Conservation (phyloP, 2,329 filamentous ascomycete species). For the Mycosphaerella arachidis region DNA sequence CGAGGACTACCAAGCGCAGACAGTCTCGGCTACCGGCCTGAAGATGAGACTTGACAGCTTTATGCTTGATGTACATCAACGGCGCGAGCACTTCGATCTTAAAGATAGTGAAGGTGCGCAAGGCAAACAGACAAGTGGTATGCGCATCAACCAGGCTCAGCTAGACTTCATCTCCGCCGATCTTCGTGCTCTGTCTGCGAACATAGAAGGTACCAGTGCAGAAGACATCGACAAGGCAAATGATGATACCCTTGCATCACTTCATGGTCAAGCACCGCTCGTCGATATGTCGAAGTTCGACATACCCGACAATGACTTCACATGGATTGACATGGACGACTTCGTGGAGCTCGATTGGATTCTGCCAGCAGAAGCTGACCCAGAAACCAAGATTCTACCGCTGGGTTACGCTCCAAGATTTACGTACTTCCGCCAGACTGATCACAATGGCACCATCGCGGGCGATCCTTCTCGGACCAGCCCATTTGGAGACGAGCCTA, state of each 20-base stretch:
- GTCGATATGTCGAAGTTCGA: conserved; percentile 78
- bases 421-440: conserved; percentile 95
- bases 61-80: conserved; percentile 92
- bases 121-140: conserved; percentile 77
- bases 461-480: conserved; percentile 80
- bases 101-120: conserved; percentile 63
- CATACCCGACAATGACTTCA: conserved; percentile 91
- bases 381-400: conserved; percentile 89
- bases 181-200: conserved; percentile 87
- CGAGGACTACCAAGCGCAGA: conserved; percentile 73
- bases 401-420: conserved; percentile 89
- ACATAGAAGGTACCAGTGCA: conserved; percentile 72
- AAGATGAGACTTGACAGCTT: conserved; percentile 96
- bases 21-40: conserved; percentile 88
- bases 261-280: conserved; percentile 49
- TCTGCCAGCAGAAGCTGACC: conserved; percentile 80
- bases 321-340: conserved; percentile 99
- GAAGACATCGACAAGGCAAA: conserved; percentile 67
- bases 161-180: conserved; percentile 88
- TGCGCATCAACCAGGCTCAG: conserved; percentile 93
- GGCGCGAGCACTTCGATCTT: conserved; percentile 84
- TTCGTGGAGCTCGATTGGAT: conserved; percentile 99
- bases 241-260: conserved; percentile 57
- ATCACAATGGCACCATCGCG: conserved; percentile 74
- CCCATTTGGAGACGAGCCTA: conserved; percentile 87